phyloP scores from a whole-genome alignment of 2,329 filamentous ascomycete species.

The Monosporascus sp. region DNA sequence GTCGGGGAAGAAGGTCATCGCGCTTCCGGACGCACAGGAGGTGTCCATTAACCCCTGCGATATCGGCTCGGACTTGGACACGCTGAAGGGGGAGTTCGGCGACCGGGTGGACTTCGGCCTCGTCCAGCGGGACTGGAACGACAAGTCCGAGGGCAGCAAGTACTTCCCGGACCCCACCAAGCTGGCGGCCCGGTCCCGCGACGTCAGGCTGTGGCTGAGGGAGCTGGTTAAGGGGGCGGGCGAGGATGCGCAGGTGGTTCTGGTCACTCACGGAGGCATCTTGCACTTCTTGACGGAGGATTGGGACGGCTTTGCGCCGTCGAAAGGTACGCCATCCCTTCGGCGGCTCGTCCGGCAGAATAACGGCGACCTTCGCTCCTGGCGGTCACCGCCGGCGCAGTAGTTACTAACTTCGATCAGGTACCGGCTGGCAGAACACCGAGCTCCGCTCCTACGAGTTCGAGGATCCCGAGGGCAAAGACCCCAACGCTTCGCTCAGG shows the following conservation, averaged over 20 bases:
- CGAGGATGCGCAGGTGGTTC: slow-evolving; percentile 58
- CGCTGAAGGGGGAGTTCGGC: slow-evolving; percentile 56
- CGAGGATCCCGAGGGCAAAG: slow-evolving; percentile 42
- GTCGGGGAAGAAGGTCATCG: slow-evolving; percentile 47
- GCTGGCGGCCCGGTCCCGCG: slow-evolving; percentile 55
- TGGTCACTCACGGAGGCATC: slow-evolving; percentile 79
- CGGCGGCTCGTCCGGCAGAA: background rate
- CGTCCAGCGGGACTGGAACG: slow-evolving; percentile 65
- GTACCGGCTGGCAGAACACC: slow-evolving; percentile 69
- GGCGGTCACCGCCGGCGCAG: background rate
- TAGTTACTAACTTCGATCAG: slow-evolving; percentile 30
- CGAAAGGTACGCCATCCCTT: slow-evolving; percentile 28
- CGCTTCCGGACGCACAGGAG: slow-evolving; percentile 74
- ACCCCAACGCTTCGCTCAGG: slow-evolving; percentile 39
- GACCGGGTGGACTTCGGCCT: slow-evolving; percentile 55
- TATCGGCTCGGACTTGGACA: slow-evolving; percentile 54
- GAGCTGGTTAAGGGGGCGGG: slow-evolving; percentile 34
- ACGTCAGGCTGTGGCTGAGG: slow-evolving; percentile 53
- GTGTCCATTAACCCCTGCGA: slow-evolving; percentile 71
- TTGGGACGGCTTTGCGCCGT: slow-evolving; percentile 55
- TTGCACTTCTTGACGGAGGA: slow-evolving; percentile 83
- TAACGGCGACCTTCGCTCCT: background rate
- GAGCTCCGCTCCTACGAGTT: slow-evolving; percentile 67
- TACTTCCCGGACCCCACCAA: slow-evolving; percentile 45
- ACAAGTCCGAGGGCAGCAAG: slow-evolving; percentile 47